Evolutionary conservation across 1,284 basidiomycete species (phyloP).

Genomic region (Pterulicium gracile): DNA sequence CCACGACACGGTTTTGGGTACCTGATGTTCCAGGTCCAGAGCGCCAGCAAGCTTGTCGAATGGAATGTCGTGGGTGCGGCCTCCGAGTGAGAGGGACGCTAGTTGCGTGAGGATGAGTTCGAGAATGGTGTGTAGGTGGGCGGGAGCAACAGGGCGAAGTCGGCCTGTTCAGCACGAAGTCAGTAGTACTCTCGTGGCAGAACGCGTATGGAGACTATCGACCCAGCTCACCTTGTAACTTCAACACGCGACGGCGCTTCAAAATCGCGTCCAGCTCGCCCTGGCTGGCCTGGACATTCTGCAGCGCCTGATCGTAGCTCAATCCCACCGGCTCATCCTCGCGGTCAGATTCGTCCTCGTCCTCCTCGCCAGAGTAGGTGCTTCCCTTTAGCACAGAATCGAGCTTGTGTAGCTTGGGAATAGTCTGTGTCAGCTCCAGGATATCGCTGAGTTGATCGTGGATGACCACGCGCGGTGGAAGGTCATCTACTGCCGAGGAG

Average conservation of each 20-base stretch:
- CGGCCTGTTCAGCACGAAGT: conserved; percentile 28
- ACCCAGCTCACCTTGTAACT: conserved; percentile 59
- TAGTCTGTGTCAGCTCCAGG: conserved; percentile 61
- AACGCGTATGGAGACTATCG: conserved; percentile 7
- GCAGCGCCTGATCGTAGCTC: conserved; percentile 17
- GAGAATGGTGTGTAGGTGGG: conserved; percentile 59
- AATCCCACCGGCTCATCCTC: conserved; percentile 24
- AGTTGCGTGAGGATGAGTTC: conserved; percentile 64
- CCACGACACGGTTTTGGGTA: conserved; percentile 44
- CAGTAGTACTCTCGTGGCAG: conserved; percentile 1
- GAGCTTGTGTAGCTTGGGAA: conserved; percentile 69
- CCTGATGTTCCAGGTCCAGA: conserved; percentile 66
- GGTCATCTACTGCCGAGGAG: conserved; percentile 18
- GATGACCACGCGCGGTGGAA: conserved; percentile 47
- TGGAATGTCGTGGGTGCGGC: conserved; percentile 28
- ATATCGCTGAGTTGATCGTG: conserved; percentile 68
- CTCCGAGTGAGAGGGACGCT: conserved; percentile 42
- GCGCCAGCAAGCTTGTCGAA: conserved; percentile 43
- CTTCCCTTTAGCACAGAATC: conserved; percentile 30
- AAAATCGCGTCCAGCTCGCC: conserved; percentile 57
- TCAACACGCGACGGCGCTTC: conserved; percentile 55
- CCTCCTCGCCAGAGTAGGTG: conserved; percentile 42
- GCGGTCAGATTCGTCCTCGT: conserved; percentile 52
- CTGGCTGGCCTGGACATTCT: conserved; percentile 67
- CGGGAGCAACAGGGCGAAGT: conserved; percentile 58